Percentiles rank a stretch among this genome's conserved stretches.
These are phyloP conservation scores for Alloascoidea africana DNA, from an alignment of 805 yeast genomes.

Conservation along the genomic window DNA sequence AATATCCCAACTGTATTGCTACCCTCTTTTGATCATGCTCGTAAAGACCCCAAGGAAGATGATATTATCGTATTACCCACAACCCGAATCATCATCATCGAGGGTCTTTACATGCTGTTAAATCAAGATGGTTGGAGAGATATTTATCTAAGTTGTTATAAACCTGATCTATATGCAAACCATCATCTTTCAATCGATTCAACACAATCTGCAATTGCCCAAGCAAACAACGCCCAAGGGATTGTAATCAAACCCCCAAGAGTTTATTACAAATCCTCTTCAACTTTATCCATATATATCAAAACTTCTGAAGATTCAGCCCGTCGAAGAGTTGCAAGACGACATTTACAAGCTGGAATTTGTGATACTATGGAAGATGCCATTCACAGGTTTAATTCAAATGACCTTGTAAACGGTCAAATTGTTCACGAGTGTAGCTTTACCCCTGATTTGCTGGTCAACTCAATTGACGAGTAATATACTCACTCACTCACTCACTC, in stretches of 20 bases:
- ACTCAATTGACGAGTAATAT: slow-evolving; percentile 8
- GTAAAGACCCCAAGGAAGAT: slow-evolving; percentile 47
- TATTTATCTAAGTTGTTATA: not conserved
- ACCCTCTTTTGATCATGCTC: slow-evolving; percentile 65
- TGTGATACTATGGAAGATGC: slow-evolving; percentile 18
- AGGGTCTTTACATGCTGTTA: slow-evolving; percentile 61
- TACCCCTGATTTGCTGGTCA: slow-evolving; percentile 12
- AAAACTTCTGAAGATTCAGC: slow-evolving; percentile 29
- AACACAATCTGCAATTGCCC: slow-evolving; percentile 2
- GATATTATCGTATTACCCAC: slow-evolving; percentile 30
- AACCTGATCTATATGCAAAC: slow-evolving; percentile 11
- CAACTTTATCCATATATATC: slow-evolving; percentile 20
- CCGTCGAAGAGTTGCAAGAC: slow-evolving; percentile 40
- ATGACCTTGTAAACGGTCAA: slow-evolving; percentile 52
- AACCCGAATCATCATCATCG: slow-evolving; percentile 46
- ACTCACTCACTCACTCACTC: too few species aligned
- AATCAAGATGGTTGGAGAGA: slow-evolving; percentile 43
- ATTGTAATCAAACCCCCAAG: not conserved
- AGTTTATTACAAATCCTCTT: slow-evolving; percentile 1
- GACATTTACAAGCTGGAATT: slow-evolving; percentile 37
- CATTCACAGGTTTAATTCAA: slow-evolving; percentile 22
- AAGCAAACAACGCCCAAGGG: not conserved
- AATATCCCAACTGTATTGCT: slow-evolving; percentile 23
- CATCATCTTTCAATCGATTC: not conserved
- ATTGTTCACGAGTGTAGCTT: slow-evolving; percentile 15